Evolutionary conservation across 371 early-diverging fungal species (phyloP).

Genomic region (Mortierella sp.): DNA sequence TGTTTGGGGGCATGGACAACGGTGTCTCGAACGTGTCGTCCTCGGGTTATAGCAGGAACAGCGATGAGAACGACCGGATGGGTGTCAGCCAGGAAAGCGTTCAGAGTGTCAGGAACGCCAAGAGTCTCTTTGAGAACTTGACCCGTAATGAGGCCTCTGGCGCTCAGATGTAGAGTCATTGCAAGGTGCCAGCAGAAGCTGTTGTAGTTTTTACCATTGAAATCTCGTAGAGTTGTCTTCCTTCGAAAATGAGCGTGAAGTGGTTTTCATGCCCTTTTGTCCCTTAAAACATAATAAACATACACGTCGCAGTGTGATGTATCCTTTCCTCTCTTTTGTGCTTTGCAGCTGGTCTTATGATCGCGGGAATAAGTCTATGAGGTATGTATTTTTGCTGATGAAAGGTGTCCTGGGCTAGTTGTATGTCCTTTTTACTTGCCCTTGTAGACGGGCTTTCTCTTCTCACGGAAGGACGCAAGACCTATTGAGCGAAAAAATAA

Average conservation of each 20-base stretch:
- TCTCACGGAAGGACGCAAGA: slow-evolving; percentile 81
- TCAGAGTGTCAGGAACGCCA: slow-evolving; percentile 44
- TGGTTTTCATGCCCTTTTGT: not conserved
- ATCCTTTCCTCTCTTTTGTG: not conserved
- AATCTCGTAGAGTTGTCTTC: not conserved
- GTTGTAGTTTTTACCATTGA: not conserved
- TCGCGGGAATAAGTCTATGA: not conserved
- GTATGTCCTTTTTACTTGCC: slow-evolving; percentile 69
- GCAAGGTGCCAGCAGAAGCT: not conserved
- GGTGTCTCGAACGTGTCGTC: not conserved
- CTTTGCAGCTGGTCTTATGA: not conserved
- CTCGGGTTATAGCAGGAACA: not conserved
- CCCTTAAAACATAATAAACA: not conserved
- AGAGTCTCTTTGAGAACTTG: slow-evolving; percentile 47
- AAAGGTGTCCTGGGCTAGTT: not conserved
- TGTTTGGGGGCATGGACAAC: slow-evolving; percentile 26
- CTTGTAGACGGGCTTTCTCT: slow-evolving; percentile 89
- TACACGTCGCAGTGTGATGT: not conserved
- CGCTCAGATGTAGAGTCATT: slow-evolving; percentile 20
- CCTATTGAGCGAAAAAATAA: slow-evolving; percentile 50
- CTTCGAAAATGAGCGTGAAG: not conserved
- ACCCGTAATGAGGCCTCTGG: slow-evolving; percentile 28
- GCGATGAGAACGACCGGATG: slow-evolving; percentile 14
- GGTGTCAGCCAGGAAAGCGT: slow-evolving; percentile 53
- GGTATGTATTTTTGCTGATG: not conserved